Evolutionary conservation across 495 filamentous ascomycete genomes (phyloP).

Genomic region (Lophiostoma macrostomum): DNA sequence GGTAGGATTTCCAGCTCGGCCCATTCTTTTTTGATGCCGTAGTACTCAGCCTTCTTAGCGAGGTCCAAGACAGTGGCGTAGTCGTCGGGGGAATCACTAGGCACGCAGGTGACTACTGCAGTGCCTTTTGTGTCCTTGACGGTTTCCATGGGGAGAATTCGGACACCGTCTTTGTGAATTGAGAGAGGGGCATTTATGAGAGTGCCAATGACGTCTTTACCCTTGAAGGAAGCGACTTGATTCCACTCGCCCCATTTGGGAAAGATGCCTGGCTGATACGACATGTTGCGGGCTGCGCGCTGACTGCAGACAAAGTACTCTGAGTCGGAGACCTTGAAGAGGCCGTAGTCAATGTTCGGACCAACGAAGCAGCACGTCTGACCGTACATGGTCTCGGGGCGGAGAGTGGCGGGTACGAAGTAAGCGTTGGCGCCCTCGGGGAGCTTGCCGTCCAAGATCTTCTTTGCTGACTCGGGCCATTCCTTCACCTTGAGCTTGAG

Average conservation of each 20-base stretch:
- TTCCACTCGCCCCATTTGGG: slow-evolving; percentile 69
- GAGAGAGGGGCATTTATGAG: slow-evolving; percentile 85
- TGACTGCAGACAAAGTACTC: slow-evolving; percentile 86
- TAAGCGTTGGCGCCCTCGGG: slow-evolving; percentile 77
- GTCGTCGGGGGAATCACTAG: slow-evolving; percentile 93
- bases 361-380: slow-evolving; percentile 96
- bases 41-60: slow-evolving; percentile 95
- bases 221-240: slow-evolving; percentile 66
- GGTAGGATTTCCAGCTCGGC: slow-evolving; percentile 75
- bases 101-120: slow-evolving; percentile 92
- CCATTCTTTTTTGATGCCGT: slow-evolving; percentile 97
- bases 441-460: slow-evolving; percentile 71
- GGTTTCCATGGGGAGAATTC: slow-evolving; percentile 91
- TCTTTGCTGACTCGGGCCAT: slow-evolving; percentile 67
- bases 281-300: slow-evolving; percentile 90
- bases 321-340: slow-evolving; percentile 79
- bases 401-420: slow-evolving; percentile 85
- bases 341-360: slow-evolving; percentile 82
- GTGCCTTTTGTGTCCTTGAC: slow-evolving; percentile 92
- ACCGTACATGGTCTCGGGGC: slow-evolving; percentile 98
- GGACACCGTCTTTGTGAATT: slow-evolving; percentile 76
- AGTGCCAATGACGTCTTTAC: slow-evolving; percentile 80
- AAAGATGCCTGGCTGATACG: slow-evolving; percentile 79
- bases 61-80: slow-evolving; percentile 86
- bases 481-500: slow-evolving; percentile 87